These are phyloP conservation scores for Paecilomyces dactylethromorphus DNA, from an alignment of 2,329 filamentous ascomycete genomes.

Conservation along the genomic window DNA sequence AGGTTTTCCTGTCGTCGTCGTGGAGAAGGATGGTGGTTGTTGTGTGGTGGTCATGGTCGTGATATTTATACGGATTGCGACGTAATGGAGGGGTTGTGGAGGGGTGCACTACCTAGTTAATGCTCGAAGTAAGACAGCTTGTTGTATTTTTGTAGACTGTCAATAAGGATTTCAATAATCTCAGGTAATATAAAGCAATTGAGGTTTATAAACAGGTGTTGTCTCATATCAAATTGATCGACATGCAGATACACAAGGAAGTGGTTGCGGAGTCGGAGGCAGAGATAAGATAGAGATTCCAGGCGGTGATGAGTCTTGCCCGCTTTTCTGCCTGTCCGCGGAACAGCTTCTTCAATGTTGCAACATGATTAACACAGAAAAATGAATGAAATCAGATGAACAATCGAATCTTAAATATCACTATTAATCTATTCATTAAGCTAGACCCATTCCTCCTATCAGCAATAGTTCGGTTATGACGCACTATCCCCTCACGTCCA, in stretches of 20 bases:
- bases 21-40: not conserved
- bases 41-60: not conserved
- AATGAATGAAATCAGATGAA: not conserved
- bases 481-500: not conserved
- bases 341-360: not conserved
- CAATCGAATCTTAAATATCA: not conserved
- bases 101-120: not conserved
- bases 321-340: not conserved
- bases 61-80: not conserved
- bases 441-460: not conserved
- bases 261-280: not conserved
- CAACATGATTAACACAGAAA: not conserved
- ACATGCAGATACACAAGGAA: not conserved
- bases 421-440: not conserved
- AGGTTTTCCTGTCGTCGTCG: constrained; percentile 8
- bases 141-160: not conserved
- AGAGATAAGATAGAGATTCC: not conserved
- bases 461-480: not conserved
- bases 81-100: not conserved
- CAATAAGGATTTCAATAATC: not conserved
- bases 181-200: not conserved
- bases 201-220: not conserved
- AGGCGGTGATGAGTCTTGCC: not conserved
- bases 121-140: not conserved
- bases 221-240: not conserved